Evolutionary conservation across 768 basidiomycete species (phyloP), one percentile per base, ranked within the genome.

Genomic region (Tulasnella calospora): DNA sequence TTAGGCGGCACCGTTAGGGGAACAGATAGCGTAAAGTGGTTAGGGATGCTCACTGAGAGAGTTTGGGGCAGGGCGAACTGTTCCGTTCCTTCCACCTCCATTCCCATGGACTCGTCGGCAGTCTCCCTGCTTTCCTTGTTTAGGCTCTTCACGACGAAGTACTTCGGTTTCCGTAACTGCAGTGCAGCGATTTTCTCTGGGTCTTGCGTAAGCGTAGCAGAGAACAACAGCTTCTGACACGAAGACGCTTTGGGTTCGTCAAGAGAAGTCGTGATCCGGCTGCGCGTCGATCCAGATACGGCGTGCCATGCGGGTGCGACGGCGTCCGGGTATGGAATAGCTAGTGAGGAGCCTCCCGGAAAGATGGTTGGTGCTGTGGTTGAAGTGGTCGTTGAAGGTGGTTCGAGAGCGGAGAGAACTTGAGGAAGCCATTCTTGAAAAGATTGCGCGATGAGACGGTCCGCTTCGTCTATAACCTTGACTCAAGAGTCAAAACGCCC

Each of bases 381-480:
- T 72, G 79, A 67, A 44, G 41, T 2, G 1, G 41, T 41, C 69
- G 71, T 8, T 69, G 74, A 8, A 82, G 87, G 80, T 83, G 87
- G 86, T 47, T 85, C 88, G 13, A 90, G 92, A 9, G 94, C 94
- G n/a, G 88, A 85, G 10, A 98, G 86, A 4, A 99, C 93, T 82
- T 91, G 91, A 8, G 89, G 88, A 3, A 99, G 86, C 97, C 96
- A 99, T 83, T 95, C 94, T 84, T 99, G 96, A 85, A 98, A 99
- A 0, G 94, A 95, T 83, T 98, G 96, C 13, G 93, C 92, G 12
- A 99, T 88, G 0, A 99, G 88, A n/a, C 96, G 90, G 83, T 99
- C 98, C 0, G 98, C 98, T 85, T 99, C 98, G 83, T 99, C 98
- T 77, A 99, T 94, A 38, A 99, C 91, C 95, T 97, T 78, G 13